phyloP scores from a whole-genome alignment of 139 green algal species.

The Asterochloris erici region DNA sequence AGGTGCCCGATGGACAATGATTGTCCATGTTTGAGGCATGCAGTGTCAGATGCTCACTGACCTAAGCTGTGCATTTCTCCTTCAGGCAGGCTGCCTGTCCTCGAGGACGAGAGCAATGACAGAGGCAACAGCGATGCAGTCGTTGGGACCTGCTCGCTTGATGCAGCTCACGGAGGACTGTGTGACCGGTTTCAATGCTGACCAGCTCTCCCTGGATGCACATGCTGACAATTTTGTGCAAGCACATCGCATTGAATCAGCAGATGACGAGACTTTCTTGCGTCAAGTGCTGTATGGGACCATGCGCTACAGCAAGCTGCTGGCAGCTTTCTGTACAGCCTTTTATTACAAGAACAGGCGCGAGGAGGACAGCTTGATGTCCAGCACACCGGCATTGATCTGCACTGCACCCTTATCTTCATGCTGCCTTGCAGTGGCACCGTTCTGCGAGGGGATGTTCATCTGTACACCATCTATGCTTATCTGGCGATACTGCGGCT shows the following conservation, averaged over 20 bases:
- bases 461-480: conserved; percentile 29
- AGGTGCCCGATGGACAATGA: no score
- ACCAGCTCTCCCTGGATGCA: conserved; percentile 23
- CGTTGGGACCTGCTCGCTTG: no score
- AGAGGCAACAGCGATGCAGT: no score
- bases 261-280: conserved; percentile 23
- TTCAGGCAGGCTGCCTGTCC: no score
- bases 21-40: no score
- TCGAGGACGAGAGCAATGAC: no score
- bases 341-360: conserved; percentile 42
- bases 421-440: conserved; percentile 20
- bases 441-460: conserved; percentile 26
- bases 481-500: conserved; percentile 44
- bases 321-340: conserved; percentile 25
- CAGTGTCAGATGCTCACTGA: no score
- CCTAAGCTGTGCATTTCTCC: no score
- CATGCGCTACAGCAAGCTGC: conserved; percentile 22
- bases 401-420: conserved; percentile 7
- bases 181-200: conserved; percentile 24
- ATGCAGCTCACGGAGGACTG: not conserved
- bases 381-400: not conserved
- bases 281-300: conserved; percentile 40
- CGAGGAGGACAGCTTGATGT: not conserved
- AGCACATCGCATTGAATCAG: not conserved
- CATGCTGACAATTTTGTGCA: conserved; percentile 24